A percentile compares a stretch with the other conserved stretches of the same genome.
phyloP scores from a whole-genome alignment of 2,329 filamentous ascomycete species.

The Arthroderma uncinatum region DNA sequence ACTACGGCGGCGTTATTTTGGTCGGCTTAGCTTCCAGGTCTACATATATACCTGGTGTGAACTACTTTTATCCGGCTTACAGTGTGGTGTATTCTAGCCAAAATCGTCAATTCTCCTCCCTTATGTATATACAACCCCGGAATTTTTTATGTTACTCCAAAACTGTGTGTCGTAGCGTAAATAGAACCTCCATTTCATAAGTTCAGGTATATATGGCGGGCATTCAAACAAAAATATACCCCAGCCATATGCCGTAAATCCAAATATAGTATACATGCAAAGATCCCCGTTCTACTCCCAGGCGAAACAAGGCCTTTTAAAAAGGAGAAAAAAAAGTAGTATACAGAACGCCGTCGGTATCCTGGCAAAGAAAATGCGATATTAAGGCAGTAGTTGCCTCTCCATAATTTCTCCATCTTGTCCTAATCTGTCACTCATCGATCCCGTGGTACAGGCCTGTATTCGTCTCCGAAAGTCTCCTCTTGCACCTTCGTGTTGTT shows the following conservation, averaged over 20 bases:
- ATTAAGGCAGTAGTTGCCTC: neutral
- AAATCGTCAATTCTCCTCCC: neutral
- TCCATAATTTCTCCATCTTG: neutral
- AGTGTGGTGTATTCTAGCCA: neutral
- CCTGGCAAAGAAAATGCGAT: neutral
- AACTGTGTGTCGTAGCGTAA: neutral
- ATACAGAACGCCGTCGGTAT: slow-evolving; percentile 3
- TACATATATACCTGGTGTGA: neutral
- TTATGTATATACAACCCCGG: neutral
- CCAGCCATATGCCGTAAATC: slow-evolving; percentile 3
- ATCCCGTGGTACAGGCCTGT: neutral
- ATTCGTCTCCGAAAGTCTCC: slow-evolving; percentile 7
- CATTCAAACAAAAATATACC: neutral
- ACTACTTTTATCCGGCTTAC: neutral
- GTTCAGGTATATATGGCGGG: neutral
- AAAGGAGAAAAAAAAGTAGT: neutral
- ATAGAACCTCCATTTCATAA: neutral
- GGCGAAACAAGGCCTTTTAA: neutral
- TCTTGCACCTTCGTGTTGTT: slow-evolving; percentile 25
- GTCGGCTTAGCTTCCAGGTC: neutral
- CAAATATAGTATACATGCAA: slow-evolving; percentile 2
- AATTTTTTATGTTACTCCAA: neutral
- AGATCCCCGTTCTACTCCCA: neutral
- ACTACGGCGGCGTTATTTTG: slow-evolving; percentile 1
- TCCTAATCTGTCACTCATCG: neutral